phyloP scores from a whole-genome alignment of 495 filamentous ascomycete species.

The Xylaria bambusicola region DNA sequence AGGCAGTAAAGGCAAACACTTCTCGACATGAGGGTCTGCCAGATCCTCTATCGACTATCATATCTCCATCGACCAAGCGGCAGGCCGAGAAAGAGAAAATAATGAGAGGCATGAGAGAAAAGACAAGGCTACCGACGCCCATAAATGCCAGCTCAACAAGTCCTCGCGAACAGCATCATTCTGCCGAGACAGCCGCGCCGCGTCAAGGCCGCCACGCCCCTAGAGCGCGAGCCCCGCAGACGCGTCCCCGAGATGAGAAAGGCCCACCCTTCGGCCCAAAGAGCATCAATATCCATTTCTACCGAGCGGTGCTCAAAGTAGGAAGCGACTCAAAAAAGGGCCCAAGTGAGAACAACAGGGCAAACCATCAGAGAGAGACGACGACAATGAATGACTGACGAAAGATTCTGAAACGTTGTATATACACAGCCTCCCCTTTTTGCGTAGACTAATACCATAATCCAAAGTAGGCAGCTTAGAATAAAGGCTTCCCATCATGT shows the following conservation, averaged over 20 bases:
- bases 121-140: neutral
- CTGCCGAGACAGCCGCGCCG: neutral
- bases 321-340: neutral
- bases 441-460: conserved; percentile 20
- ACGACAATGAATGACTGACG: neutral
- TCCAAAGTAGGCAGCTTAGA: conserved; percentile 14
- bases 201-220: too few relatives aligned
- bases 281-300: too few relatives aligned
- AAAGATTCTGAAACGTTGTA: conserved; percentile 10
- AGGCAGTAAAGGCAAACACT: neutral
- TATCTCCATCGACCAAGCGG: neutral
- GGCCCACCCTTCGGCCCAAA: neutral
- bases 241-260: neutral
- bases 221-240: too few relatives aligned
- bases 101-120: neutral
- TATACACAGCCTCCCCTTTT: conserved; percentile 12
- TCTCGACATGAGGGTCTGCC: too few relatives aligned
- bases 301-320: too few relatives aligned
- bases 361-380: neutral
- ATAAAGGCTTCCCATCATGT: neutral
- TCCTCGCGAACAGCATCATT: neutral
- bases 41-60: too few relatives aligned
- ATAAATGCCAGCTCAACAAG: neutral
- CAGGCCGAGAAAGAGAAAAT: conserved; percentile 1
- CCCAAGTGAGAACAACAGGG: neutral